Conservation (phyloP, 305 asterid species). For the Lippia alba region DNA sequence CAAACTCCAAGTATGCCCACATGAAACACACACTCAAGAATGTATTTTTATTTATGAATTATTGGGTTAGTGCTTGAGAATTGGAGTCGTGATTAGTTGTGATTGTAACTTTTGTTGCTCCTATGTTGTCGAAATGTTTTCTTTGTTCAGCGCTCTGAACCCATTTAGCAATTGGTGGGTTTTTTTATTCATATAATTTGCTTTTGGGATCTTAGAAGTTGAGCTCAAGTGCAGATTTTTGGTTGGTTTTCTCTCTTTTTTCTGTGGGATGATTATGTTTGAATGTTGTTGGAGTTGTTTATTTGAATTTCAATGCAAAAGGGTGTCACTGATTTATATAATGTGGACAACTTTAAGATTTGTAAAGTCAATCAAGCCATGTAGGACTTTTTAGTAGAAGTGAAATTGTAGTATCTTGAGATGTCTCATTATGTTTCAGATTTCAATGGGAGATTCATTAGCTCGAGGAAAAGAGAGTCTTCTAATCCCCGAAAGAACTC, state of each 20-base stretch:
- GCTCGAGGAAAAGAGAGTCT: constrained; percentile 84
- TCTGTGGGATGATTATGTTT: no score
- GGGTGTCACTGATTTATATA: not conserved
- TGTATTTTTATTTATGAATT: not conserved
- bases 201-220: not conserved
- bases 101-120: not conserved
- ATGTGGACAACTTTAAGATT: not conserved
- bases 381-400: not conserved
- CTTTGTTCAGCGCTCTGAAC: not conserved
- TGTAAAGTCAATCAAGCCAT: not conserved
- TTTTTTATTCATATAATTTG: not conserved
- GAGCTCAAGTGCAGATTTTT: not conserved
- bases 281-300: not conserved
- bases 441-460: constrained; percentile 61
- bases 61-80: not conserved
- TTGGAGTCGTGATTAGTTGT: not conserved
- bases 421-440: constrained; percentile 45
- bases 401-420: constrained; percentile 4
- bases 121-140: not conserved
- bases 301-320: not conserved
- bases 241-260: no score
- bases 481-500: constrained; percentile 74
- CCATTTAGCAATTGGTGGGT: not conserved
- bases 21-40: not conserved
- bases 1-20: constrained; percentile 58